Conservation (phyloP, 768 basidiomycete genomes). For the Cyclocybe aegerita region DNA sequence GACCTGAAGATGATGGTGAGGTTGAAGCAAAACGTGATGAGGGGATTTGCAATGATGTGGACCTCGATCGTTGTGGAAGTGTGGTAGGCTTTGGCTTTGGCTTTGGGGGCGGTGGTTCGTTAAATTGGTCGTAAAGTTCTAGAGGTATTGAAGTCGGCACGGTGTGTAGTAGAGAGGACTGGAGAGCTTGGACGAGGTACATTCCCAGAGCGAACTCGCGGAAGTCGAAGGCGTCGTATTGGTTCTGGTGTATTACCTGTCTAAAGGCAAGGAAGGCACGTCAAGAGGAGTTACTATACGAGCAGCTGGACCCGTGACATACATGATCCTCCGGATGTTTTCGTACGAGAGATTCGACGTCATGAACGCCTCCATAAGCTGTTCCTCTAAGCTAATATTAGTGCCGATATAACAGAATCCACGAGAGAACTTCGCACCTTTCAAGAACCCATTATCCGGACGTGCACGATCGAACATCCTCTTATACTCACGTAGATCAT, state of each 20-base stretch:
- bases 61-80: too few relatives aligned
- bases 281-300: not conserved
- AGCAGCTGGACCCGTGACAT: slow-evolving; percentile 13
- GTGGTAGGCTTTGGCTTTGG: not conserved
- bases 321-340: slow-evolving; percentile 66
- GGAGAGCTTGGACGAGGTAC: slow-evolving; percentile 54
- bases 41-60: too few relatives aligned
- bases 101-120: slow-evolving; percentile 9
- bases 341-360: slow-evolving; percentile 57
- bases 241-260: slow-evolving; percentile 61
- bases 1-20: slow-evolving; percentile 2
- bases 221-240: slow-evolving; percentile 59
- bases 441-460: slow-evolving; percentile 52
- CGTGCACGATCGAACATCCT: slow-evolving; percentile 50
- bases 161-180: slow-evolving; percentile 29
- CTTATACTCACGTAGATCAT: slow-evolving; percentile 55
- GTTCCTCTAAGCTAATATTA: slow-evolving; percentile 39
- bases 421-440: slow-evolving; percentile 34
- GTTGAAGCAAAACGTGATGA: not conserved
- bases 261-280: slow-evolving; percentile 25
- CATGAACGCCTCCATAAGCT: slow-evolving; percentile 62
- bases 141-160: slow-evolving; percentile 32
- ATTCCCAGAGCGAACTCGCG: slow-evolving; percentile 71
- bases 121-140: slow-evolving; percentile 29
- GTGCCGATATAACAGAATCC: not conserved